Conservation (phyloP, 257 asterid genomes). For the Solanum etuberosum region DNA sequence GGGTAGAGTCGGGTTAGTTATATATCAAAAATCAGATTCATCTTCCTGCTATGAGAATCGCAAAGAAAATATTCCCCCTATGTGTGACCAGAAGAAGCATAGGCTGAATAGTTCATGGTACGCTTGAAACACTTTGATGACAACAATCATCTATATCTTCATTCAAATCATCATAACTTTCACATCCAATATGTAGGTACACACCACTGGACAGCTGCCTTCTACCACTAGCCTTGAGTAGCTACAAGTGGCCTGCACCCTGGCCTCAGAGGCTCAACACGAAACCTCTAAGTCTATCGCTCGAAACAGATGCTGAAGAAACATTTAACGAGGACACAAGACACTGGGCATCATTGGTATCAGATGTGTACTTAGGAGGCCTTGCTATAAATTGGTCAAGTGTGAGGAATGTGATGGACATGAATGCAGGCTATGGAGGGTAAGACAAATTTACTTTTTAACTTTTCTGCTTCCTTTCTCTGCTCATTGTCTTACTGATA, state of each 20-base stretch:
- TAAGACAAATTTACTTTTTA: conserved; percentile 17
- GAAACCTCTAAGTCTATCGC: conserved; percentile 51
- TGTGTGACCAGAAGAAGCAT: conserved; percentile 41
- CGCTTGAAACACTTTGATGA: not conserved
- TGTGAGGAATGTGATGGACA: conserved; percentile 82
- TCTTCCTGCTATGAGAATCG: conserved; percentile 67
- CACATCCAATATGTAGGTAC: conserved; percentile 42
- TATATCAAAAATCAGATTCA: conserved; percentile 71
- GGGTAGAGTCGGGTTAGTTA: conserved; percentile 55
- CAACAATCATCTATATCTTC: not conserved
- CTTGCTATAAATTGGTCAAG: conserved; percentile 62
- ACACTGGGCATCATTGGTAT: conserved; percentile 82
- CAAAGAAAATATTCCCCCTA: conserved; percentile 51
- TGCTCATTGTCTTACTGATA: not conserved
- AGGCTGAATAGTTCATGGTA: conserved; percentile 65
- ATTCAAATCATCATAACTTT: not conserved
- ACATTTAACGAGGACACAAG: conserved; percentile 50
- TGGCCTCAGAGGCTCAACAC: conserved; percentile 81
- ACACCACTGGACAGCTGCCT: conserved; percentile 68
- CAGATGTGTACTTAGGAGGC: conserved; percentile 66
- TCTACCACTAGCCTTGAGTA: conserved; percentile 23
- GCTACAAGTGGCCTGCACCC: conserved; percentile 57
- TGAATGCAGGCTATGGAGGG: conserved; percentile 98
- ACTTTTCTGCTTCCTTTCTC: not conserved
- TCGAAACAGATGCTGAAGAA: conserved; percentile 45